Evolutionary conservation across 164 flowering plant species (phyloP), one percentile per base, ranked within the genome.

Genomic region (Vitis riparia): DNA sequence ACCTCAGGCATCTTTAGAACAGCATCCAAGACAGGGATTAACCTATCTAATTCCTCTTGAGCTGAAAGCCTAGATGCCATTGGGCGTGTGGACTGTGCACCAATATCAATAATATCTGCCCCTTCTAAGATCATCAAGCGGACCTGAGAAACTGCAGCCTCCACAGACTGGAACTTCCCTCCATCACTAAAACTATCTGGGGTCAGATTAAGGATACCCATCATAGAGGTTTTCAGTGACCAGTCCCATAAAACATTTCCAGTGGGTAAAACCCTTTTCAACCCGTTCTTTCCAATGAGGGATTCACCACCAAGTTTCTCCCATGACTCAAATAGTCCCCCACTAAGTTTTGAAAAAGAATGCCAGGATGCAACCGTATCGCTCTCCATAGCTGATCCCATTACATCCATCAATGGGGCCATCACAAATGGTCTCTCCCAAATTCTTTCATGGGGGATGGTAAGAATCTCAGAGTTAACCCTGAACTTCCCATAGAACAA

Each of bases 141-240:
- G 15, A 87, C 95, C 61, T 85, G 97, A 68, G 94, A 79, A 75
- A 91, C 84, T 47, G 97, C 97, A 73, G 81, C 73, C 8, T 83
- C 88, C n/a, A 87, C 81, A 10, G 90, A 79, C 58, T 75, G 83
- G 73, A 83, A 93, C 71, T 82, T 88, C 1, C 98, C 98, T 47
- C 99, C 98, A 75, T 96, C 99, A 55, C 98, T 90, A 71, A 93
- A 93, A 79, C 98, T 96, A 78, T 93, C 98, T 5, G 97, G 96
- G 12, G 98, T 93, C 74, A 91, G 69, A 78, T 95, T 95, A 58
- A 95, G 85, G 57, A 95, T 69, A 32, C 97, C 97, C 99, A 93
- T 93, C 62, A 91, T 81, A 49, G 84, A 86, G 47, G 97, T 90
- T 83, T 71, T 89, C 47, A 68, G 15, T 37, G 98, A 91, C 93